Percentiles rank a stretch among this genome's conserved stretches.
Evolutionary conservation across 1,139 yeast species (phyloP).

Genomic region (Pichia sp.): DNA sequence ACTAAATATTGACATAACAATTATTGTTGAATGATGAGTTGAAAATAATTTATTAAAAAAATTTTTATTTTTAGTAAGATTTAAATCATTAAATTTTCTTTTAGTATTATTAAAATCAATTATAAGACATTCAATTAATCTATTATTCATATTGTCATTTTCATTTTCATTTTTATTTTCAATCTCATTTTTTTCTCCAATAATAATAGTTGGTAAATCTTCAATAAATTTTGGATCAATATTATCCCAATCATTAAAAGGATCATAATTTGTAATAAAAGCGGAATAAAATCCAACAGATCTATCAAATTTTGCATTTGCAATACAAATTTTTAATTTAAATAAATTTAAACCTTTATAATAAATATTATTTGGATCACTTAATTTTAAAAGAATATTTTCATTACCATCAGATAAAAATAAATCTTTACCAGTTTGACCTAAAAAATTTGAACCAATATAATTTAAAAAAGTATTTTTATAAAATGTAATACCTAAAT

Average conservation of each 20-base stretch:
- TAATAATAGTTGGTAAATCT: constrained; percentile 26
- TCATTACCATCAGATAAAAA: constrained; percentile 50
- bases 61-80: neutral
- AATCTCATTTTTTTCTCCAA: constrained; percentile 13
- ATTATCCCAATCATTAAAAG: constrained; percentile 40
- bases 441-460: constrained; percentile 59
- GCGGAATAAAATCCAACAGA: constrained; percentile 51
- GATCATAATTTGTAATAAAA: constrained; percentile 44
- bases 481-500: constrained; percentile 62
- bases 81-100: neutral
- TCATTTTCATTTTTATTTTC: no score
- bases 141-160: constrained; percentile 19
- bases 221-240: constrained; percentile 38
- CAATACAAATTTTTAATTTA: constrained; percentile 50
- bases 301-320: constrained; percentile 73
- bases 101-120: constrained; percentile 41
- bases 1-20: constrained; percentile 11
- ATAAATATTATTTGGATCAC: constrained; percentile 49
- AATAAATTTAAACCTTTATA: constrained; percentile 52
- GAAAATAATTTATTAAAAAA: neutral
- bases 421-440: constrained; percentile 68
- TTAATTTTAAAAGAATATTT: constrained; percentile 42
- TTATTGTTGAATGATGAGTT: constrained; percentile 11
- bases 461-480: constrained; percentile 40
- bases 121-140: constrained; percentile 44